Evolutionary conservation across 2,329 filamentous ascomycete species (phyloP).

Genomic region (Acrocalymma vagum): DNA sequence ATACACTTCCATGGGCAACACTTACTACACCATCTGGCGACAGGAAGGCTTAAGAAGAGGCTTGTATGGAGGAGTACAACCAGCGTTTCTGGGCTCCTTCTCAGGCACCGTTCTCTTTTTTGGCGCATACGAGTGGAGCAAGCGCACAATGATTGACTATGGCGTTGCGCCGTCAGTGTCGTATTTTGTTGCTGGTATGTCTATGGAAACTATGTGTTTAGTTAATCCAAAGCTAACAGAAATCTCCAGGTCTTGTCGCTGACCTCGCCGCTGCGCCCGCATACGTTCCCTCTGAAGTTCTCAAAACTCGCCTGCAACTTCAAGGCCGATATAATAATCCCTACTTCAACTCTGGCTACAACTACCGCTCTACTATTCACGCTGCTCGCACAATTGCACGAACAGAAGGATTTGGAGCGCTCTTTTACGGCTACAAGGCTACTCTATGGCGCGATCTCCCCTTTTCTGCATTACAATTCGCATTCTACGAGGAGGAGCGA

Average conservation of each 20-base stretch:
- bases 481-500: slow-evolving; percentile 96
- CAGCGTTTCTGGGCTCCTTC: slow-evolving; percentile 90
- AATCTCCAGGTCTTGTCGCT: slow-evolving; percentile 78
- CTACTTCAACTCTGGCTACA: slow-evolving; percentile 92
- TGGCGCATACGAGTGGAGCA: slow-evolving; percentile 94
- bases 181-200: slow-evolving; percentile 82
- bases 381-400: slow-evolving; percentile 86
- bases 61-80: slow-evolving; percentile 91
- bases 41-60: slow-evolving; percentile 89
- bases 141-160: slow-evolving; percentile 84
- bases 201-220: no score
- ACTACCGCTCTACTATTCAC: slow-evolving; percentile 86
- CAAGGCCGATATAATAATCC: slow-evolving; percentile 97
- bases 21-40: slow-evolving; percentile 90
- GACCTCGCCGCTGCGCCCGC: slow-evolving; percentile 91
- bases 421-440: slow-evolving; percentile 97
- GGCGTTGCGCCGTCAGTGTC: slow-evolving; percentile 84
- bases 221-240: slow-evolving; percentile 7
- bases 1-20: slow-evolving; percentile 88
- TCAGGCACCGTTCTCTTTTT: slow-evolving; percentile 96
- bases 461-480: slow-evolving; percentile 95
- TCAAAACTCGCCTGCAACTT: slow-evolving; percentile 95
- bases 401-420: slow-evolving; percentile 80
- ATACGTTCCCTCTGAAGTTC: slow-evolving; percentile 96
- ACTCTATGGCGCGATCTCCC: slow-evolving; percentile 94